These are phyloP conservation scores for Elsinoe necatrix DNA, from an alignment of 2,329 filamentous ascomycete species.

Conservation along the genomic window DNA sequence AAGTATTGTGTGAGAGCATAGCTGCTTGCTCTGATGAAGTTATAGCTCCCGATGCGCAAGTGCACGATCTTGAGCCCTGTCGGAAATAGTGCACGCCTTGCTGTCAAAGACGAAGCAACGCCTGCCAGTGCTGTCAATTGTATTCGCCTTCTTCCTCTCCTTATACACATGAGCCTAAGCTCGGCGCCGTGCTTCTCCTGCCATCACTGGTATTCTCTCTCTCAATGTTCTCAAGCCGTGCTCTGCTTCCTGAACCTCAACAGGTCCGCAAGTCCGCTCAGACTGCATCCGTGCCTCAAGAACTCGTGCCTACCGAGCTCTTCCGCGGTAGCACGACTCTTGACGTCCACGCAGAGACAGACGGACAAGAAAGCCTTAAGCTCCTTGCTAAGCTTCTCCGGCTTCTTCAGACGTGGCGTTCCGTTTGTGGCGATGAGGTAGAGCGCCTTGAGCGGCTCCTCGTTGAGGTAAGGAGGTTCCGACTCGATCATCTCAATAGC, in stretches of 20 bases:
- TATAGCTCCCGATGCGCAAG: no score
- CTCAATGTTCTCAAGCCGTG: slow-evolving; percentile 13
- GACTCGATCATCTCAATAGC: slow-evolving; percentile 99
- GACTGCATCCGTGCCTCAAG: slow-evolving; percentile 79
- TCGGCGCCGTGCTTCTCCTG: slow-evolving; percentile 9
- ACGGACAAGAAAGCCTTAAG: slow-evolving; percentile 95
- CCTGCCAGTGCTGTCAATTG: neutral
- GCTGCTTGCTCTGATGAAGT: neutral
- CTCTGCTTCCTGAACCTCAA: slow-evolving; percentile 63
- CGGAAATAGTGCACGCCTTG: neutral
- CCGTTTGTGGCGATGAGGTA: slow-evolving; percentile 98
- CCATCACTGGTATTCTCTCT: neutral
- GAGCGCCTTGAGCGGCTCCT: slow-evolving; percentile 92
- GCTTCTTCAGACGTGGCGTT: slow-evolving; percentile 93
- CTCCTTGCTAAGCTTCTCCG: slow-evolving; percentile 95
- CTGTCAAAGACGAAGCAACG: neutral
- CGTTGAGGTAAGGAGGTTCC: slow-evolving; percentile 94
- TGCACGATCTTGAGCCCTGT: no score
- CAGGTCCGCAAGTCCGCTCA: slow-evolving; percentile 74
- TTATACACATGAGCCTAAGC: slow-evolving; percentile 7
- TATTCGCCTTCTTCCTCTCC: neutral
- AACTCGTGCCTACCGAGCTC: slow-evolving; percentile 91
- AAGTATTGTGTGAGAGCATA: neutral
- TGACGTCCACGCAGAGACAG: slow-evolving; percentile 93
- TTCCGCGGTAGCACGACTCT: slow-evolving; percentile 81